Conservation (phyloP, 371 early-diverging fungal genomes). For the Apophysomyces trapeziformis region DNA sequence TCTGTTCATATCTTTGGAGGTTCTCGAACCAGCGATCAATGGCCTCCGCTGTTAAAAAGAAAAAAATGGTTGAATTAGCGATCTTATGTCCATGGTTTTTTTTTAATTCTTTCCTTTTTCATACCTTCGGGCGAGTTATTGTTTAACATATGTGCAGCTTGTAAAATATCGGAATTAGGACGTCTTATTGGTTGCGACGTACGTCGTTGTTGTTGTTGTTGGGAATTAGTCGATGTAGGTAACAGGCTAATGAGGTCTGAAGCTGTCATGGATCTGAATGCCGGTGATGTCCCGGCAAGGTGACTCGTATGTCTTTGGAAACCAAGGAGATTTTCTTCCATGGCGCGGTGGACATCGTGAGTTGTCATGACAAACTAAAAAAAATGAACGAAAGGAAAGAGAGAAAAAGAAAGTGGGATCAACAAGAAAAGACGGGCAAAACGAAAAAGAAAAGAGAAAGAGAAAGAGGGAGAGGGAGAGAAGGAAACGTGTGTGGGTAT, state of each 20-base stretch:
- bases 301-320: constrained; percentile 34
- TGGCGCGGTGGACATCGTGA: constrained; percentile 39
- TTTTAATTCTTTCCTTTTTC: constrained; percentile 9
- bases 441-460: not conserved
- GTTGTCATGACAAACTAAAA: constrained; percentile 24
- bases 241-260: constrained; percentile 36
- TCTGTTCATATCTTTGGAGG: constrained; percentile 88
- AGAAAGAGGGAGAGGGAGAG: not conserved
- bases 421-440: constrained; percentile 1
- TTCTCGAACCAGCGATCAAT: constrained; percentile 94
- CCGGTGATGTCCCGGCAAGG: constrained; percentile 15
- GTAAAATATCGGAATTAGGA: constrained; percentile 40
- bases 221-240: constrained; percentile 12
- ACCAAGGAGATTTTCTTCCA: constrained; percentile 43
- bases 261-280: constrained; percentile 39
- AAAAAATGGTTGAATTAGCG: not conserved
- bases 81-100: not conserved
- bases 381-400: constrained; percentile 2
- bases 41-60: constrained; percentile 62
- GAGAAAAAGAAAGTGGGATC: not conserved
- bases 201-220: not conserved
- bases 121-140: constrained; percentile 46
- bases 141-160: constrained; percentile 23
- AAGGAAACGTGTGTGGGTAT: constrained; percentile 8
- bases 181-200: constrained; percentile 13